Percentiles rank a stretch among this genome's conserved stretches.
Evolutionary conservation across 2,329 filamentous ascomycete genomes (phyloP).

Genomic region (Pyricularia sp.): DNA sequence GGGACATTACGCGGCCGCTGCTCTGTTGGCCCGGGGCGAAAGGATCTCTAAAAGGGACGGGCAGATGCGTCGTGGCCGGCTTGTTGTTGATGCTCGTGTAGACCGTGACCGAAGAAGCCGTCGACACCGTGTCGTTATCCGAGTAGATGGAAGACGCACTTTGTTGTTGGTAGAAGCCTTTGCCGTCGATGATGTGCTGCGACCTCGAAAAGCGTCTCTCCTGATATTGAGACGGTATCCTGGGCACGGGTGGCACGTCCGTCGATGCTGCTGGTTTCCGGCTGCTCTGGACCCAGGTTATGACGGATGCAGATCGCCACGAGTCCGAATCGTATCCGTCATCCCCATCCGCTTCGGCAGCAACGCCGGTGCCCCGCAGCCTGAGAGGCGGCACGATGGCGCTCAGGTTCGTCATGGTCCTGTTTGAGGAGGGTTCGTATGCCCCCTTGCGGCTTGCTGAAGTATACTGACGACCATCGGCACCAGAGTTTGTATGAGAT

Average conservation of each 20-base stretch:
- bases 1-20: not conserved
- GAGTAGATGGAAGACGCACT: not conserved
- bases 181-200: not conserved
- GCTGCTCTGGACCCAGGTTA: not conserved
- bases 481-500: not conserved
- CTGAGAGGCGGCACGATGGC: not conserved
- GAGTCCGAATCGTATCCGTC: not conserved
- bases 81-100: not conserved
- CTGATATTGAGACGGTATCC: not conserved
- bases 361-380: not conserved
- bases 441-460: not conserved
- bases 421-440: not conserved
- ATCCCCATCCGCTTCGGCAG: not conserved
- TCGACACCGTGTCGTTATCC: not conserved
- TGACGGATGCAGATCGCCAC: not conserved
- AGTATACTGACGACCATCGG: not conserved
- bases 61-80: not conserved
- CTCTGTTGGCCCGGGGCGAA: not conserved
- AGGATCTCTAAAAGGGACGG: not conserved
- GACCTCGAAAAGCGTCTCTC: not conserved
- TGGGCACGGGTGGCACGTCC: not conserved
- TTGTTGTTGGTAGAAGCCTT: not conserved
- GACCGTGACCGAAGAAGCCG: not conserved
- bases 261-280: not conserved
- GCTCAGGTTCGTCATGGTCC: conserved; percentile 1